A percentile compares a stretch with the other conserved stretches of the same genome.
phyloP scores from a whole-genome alignment of 2,329 filamentous ascomycete genomes.

The Sarocladiaceae sp. region DNA sequence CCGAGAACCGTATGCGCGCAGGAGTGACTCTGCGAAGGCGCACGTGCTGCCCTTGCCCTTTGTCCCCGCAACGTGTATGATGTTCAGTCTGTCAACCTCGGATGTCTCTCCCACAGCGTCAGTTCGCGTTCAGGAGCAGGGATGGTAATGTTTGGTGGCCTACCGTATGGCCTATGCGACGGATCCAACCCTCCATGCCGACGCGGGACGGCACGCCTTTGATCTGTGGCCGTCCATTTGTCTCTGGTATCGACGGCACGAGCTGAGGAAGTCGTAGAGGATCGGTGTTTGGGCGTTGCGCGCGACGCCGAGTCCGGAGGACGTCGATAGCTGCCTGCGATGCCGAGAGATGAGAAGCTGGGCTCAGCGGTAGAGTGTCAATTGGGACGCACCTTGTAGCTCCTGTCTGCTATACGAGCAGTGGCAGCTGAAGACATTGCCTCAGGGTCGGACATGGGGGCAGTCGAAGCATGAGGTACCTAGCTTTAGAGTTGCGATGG shows the following conservation, averaged over 20 bases:
- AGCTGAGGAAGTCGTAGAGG: not conserved
- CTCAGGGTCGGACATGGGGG: conserved; percentile 3
- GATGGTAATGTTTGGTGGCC: not conserved
- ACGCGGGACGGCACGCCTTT: conserved; percentile 5
- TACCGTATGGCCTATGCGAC: conserved; percentile 8
- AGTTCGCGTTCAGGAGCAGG: not conserved
- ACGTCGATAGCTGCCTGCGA: conserved; percentile 6
- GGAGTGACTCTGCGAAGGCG: conserved; percentile 37
- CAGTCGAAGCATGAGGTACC: not conserved
- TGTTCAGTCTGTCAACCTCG: conserved; percentile 22
- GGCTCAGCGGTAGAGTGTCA: not conserved
- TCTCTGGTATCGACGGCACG: conserved; percentile 2
- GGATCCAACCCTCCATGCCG: conserved; percentile 6
- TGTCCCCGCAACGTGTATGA: conserved; percentile 46
- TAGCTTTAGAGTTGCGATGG: not conserved
- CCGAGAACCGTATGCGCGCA: conserved; percentile 22
- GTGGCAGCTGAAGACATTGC: conserved; percentile 3
- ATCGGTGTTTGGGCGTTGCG: not conserved
- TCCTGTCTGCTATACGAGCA: conserved; percentile 7
- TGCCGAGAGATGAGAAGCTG: not conserved
- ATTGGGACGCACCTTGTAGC: conserved; percentile 2
- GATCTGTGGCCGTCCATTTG: conserved; percentile 1
- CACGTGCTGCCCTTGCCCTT: conserved; percentile 50
- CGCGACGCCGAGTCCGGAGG: conserved; percentile 1
- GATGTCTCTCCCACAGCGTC: not conserved